Evolutionary conservation across 257 asterid genomes (phyloP).

Genomic region (Scutellaria barbata): DNA sequence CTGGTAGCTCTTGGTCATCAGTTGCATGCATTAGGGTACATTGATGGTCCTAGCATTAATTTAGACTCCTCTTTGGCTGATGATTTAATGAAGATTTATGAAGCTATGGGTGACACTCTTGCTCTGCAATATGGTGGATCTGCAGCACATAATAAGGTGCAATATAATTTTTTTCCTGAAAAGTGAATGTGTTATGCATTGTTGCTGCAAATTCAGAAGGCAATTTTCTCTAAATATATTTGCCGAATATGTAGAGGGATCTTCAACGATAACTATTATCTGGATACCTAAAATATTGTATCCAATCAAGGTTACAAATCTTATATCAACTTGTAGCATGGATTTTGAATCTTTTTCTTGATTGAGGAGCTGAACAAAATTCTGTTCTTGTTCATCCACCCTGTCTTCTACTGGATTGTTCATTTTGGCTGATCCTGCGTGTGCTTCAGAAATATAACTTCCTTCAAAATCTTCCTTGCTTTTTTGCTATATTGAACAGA

Average conservation of each 20-base stretch:
- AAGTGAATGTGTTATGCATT: conserved; percentile 8
- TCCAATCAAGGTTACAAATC: conserved; percentile 2
- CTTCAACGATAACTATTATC: conserved; percentile 3
- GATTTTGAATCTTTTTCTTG: not conserved
- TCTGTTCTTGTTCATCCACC: conserved; percentile 4
- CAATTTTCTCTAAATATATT: not conserved
- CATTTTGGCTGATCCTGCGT: conserved; percentile 20
- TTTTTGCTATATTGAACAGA: conserved; percentile 51
- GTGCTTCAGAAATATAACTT: conserved; percentile 19
- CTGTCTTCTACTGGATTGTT: conserved; percentile 31
- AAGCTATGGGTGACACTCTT: conserved; percentile 95
- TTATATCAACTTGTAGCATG: conserved; percentile 7
- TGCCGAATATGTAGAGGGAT: conserved; percentile 17
- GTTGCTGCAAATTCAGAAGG: conserved; percentile 5
- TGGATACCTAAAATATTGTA: conserved; percentile 3
- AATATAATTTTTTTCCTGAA: conserved; percentile 5
- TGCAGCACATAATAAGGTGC: conserved; percentile 97
- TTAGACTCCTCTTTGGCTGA: conserved; percentile 72
- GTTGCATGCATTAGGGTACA: conserved; percentile 74
- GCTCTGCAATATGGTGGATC: conserved; percentile 98
- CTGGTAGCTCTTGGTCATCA: conserved; percentile 84
- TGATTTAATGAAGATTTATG: conserved; percentile 79
- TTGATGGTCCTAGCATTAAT: conserved; percentile 50
- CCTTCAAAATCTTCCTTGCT: conserved; percentile 7
- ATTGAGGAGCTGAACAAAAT: not conserved